phyloP scores from a whole-genome alignment of 2,329 filamentous ascomycete species.

The Cladobotryum mycophilum region DNA sequence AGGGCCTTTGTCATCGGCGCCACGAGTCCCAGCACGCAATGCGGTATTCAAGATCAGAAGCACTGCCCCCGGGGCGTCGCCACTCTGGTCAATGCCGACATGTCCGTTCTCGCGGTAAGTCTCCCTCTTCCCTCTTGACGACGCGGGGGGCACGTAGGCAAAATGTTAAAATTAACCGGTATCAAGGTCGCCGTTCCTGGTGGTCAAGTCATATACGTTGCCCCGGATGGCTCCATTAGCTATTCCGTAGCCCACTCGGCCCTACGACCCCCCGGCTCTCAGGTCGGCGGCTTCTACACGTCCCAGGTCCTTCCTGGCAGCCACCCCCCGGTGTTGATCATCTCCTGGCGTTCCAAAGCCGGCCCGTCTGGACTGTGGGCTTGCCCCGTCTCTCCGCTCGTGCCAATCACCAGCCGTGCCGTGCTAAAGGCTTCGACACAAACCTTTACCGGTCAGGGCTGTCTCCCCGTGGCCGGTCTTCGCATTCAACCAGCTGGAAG shows the following conservation, averaged over 20 bases:
- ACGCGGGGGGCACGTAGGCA: too few relatives aligned
- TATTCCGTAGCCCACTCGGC: slow-evolving; percentile 52
- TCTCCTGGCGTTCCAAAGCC: slow-evolving; percentile 19
- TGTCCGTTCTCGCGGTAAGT: slow-evolving; percentile 24
- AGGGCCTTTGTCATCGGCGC: slow-evolving; percentile 24
- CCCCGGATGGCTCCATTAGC: slow-evolving; percentile 44
- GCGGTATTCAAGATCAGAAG: slow-evolving; percentile 14
- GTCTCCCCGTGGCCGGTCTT: slow-evolving; percentile 28
- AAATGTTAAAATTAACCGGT: background rate
- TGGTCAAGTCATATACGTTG: slow-evolving; percentile 56
- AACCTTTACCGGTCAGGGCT: slow-evolving; percentile 22
- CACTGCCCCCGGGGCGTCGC: slow-evolving; percentile 22
- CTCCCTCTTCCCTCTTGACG: too few relatives aligned
- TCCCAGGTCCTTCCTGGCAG: slow-evolving; percentile 22
- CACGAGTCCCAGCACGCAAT: slow-evolving; percentile 20
- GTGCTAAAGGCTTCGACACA: slow-evolving; percentile 21
- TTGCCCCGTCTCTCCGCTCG: slow-evolving; percentile 15
- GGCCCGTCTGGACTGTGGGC: slow-evolving; percentile 22
- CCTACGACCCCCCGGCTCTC: slow-evolving; percentile 44
- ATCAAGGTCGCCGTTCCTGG: slow-evolving; percentile 50
- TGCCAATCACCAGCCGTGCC: slow-evolving; percentile 14
- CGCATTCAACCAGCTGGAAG: slow-evolving; percentile 20
- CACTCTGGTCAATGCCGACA: slow-evolving; percentile 22
- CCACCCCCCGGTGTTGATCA: slow-evolving; percentile 15
- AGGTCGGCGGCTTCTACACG: slow-evolving; percentile 41